A percentile compares a stretch with the other conserved stretches of the same genome.
These are phyloP conservation scores for Clarireedia homoeocarpa DNA, from an alignment of 2,329 filamentous ascomycete species.

Conservation along the genomic window DNA sequence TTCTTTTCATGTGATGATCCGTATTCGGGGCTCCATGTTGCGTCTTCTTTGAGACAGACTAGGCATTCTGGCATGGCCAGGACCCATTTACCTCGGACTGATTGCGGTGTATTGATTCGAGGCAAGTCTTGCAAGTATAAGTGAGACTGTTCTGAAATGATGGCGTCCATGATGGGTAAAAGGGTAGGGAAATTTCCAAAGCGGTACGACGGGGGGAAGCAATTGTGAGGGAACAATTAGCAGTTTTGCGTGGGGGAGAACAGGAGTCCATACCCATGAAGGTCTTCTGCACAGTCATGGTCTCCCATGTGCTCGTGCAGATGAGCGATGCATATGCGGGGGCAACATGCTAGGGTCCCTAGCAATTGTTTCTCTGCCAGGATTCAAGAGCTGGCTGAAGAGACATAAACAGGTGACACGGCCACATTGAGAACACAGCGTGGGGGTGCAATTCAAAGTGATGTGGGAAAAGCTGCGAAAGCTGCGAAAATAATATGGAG, in stretches of 20 bases:
- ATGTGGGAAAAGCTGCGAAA: background rate
- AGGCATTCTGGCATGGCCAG: background rate
- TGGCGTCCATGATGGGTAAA: background rate
- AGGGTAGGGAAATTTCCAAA: background rate
- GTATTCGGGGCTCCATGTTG: background rate
- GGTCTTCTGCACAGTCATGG: background rate
- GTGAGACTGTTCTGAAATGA: background rate
- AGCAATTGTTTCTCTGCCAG: background rate
- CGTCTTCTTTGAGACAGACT: background rate
- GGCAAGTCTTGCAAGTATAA: background rate
- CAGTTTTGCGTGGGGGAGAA: background rate
- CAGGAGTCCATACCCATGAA: background rate
- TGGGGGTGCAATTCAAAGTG: background rate
- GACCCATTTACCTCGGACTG: background rate
- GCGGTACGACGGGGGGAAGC: no score
- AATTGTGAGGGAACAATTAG: background rate
- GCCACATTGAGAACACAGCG: background rate
- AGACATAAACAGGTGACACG: background rate
- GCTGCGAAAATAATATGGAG: background rate
- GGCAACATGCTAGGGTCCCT: background rate
- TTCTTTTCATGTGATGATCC: background rate
- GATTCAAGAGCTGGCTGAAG: background rate
- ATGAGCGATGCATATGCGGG: slow-evolving; percentile 4
- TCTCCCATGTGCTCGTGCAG: slow-evolving; percentile 1
- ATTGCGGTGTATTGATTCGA: background rate